Base-by-base conservation (phyloP, 768 basidiomycete species). In the Collybia nuda region DNA sequence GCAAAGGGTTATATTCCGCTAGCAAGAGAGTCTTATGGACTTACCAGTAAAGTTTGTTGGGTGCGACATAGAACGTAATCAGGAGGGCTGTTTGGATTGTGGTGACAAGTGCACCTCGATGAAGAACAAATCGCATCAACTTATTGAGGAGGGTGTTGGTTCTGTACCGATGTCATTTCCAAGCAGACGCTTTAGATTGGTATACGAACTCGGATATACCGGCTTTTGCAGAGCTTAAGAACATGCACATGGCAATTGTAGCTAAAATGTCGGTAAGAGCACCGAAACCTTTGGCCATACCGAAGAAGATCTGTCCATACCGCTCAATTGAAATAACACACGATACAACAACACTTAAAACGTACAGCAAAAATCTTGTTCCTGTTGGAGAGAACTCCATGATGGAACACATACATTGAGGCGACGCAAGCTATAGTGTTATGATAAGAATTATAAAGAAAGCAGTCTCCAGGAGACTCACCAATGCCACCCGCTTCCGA, bases 71-170 rank as follows among this genome's bases (percentile, higher is more conserved):
- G 58, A 76, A 79, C 6, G 69, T 63, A 40, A 77, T 62, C 38
- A 77, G 53, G 12, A 77, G 62, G 21, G 72, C 51, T 12, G 62
- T 65, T 52, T 78, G 77, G 12, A 76, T 69, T 9, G 71, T 56
- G 9, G 76, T 76, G 5, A 78, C 75, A 22, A 77, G 67, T 9
- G 66, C 62, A 12, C 76, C 76, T 24, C 77, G 71, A 26, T 76
- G 67, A 18, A 78, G 62, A 39, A 74, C 61, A 41, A 69, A 74
- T 52, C 66, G 60, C 32, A 75, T 70, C 17, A 78, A 62, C 3
- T 62, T 61, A n/a, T 63, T 67, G 42, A 78, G 62, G n/a, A 76
- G 48, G 3, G 61, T 61, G 40, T 72, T 69, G 2, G 75, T 77
- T 29, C 77, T 77, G 51, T 26, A 19, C 21, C 26, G 12, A 41